A percentile compares a stretch with the other conserved stretches of the same genome.
Conservation (phyloP, 2,329 filamentous ascomycete species). For the Penicillium sp. region DNA sequence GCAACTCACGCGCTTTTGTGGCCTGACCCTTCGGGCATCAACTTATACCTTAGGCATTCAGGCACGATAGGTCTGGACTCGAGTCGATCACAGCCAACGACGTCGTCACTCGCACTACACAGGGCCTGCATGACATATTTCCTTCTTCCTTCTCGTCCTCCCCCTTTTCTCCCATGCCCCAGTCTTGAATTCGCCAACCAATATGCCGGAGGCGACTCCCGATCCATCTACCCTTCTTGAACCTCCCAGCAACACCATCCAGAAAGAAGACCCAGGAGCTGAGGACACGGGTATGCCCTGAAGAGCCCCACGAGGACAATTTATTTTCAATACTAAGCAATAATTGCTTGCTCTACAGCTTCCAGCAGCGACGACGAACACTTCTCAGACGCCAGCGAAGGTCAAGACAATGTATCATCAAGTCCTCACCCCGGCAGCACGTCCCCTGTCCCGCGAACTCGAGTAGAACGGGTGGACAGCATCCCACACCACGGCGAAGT, state of each 20-base stretch:
- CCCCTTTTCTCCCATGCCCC: conserved; percentile 20
- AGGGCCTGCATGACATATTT: conserved; percentile 16
- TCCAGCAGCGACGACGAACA: conserved; percentile 59
- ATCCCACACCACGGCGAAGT: conserved; percentile 59
- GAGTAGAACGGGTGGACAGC: conserved; percentile 62
- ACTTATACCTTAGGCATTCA: conserved; percentile 28
- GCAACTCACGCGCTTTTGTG: conserved; percentile 17
- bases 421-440: conserved; percentile 41
- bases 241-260: conserved; percentile 55
- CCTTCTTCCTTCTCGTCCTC: conserved; percentile 11
- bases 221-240: conserved; percentile 46
- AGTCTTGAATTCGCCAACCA: conserved; percentile 20
- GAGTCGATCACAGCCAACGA: conserved; percentile 29
- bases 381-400: conserved; percentile 66
- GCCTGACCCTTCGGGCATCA: conserved; percentile 18
- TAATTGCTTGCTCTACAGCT: conserved; percentile 28
- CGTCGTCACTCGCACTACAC: conserved; percentile 24
- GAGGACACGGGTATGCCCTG: conserved; percentile 52
- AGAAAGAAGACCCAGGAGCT: conserved; percentile 57
- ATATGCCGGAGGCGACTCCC: conserved; percentile 39
- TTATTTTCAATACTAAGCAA: neutral
- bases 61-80: conserved; percentile 31
- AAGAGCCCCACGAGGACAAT: neutral
- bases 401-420: conserved; percentile 38
- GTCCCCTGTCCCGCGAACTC: conserved; percentile 60